A percentile compares a stretch with the other conserved stretches of the same genome.
Conservation (phyloP, 108 stramenopile species). For the Nitzschia sp. region DNA sequence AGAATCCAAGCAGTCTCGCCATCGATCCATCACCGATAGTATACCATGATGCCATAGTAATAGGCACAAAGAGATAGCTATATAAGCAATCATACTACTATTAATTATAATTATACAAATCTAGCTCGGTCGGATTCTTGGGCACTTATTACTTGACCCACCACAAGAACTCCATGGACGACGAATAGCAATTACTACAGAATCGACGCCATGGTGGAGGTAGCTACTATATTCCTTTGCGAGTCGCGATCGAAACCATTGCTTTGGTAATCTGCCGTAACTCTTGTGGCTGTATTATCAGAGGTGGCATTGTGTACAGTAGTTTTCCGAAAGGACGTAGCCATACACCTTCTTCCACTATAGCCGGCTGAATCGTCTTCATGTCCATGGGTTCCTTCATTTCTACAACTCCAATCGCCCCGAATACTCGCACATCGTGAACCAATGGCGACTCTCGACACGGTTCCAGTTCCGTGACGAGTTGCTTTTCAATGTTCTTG, state of each 20-base stretch:
- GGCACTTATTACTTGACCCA: too few relatives aligned
- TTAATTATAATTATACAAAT: too few relatives aligned
- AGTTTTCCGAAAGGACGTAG: conserved; percentile 79
- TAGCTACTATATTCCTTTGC: conserved; percentile 19
- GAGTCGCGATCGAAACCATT: conserved; percentile 41
- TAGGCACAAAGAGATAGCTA: too few relatives aligned
- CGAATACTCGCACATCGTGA: conserved; percentile 76
- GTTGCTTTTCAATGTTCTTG: conserved; percentile 46
- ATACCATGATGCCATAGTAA: too few relatives aligned
- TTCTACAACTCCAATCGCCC: conserved; percentile 89
- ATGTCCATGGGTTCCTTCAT: conserved; percentile 71
- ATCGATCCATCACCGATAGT: too few relatives aligned
- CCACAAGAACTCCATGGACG: too few relatives aligned
- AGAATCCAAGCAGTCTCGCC: too few relatives aligned
- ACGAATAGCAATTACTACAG: too few relatives aligned
- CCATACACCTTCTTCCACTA: conserved; percentile 79
- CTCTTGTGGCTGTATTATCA: conserved; percentile 48
- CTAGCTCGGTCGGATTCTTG: too few relatives aligned
- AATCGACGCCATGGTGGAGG: too few relatives aligned
- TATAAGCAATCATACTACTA: too few relatives aligned
- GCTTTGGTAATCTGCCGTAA: conserved; percentile 44
- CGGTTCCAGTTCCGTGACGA: conserved; percentile 52
- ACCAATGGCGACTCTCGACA: conserved; percentile 56
- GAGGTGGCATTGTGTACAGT: conserved; percentile 88
- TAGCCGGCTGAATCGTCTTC: conserved; percentile 50